Evolutionary conservation across 495 filamentous ascomycete genomes (phyloP), one percentile per base, ranked within the genome.

Genomic region (Letharia lupina): DNA sequence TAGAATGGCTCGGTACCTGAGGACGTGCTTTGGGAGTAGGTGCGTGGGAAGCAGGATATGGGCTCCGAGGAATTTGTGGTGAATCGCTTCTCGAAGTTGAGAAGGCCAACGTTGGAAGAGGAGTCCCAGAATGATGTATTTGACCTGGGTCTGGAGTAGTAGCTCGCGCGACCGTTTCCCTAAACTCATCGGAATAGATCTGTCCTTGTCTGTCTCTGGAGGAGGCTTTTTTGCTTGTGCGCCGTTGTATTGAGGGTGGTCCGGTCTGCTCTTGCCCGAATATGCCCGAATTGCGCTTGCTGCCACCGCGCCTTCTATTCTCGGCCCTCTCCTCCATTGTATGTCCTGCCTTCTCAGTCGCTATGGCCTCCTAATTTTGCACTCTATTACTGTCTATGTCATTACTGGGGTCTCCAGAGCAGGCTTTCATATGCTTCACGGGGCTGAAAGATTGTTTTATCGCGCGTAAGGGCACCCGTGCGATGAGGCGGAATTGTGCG

Each of bases 181-280:
- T 77, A 69, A 82, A 82, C 60, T 75, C 81, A 63, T 83, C 81
- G 39, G 80, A 78, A 67, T 82, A 83, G 37, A 82, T 75, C 73
- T 80, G 81, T 52, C 80, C 81, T 71, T 81, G 80, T 42, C 80
- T 79, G 64, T 82, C 80, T 61, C 76, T 77, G 10, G 81, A 83
- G 28, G 81, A 81, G 23, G 80, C 79, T 67, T 83, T 65, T 45
- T 82, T 84, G 74, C 80, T 82, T 2, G 81, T 72, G 42, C 80
- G 76, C 28, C 80, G 76, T 72, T 82, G 78, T 69, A 82, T 45
- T 9, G 47, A 75, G 33, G 77, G 58, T 16, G 64, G 42, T 33
- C 40, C 67, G 15, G 61, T 64, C 28, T 59, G 60, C n/a, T 72
- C 71, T 44, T 69, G 63, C 56, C 42, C 58, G 23, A 60, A 65